Conservation (phyloP, 495 filamentous ascomycete species). For the Parathielavia appendiculata region DNA sequence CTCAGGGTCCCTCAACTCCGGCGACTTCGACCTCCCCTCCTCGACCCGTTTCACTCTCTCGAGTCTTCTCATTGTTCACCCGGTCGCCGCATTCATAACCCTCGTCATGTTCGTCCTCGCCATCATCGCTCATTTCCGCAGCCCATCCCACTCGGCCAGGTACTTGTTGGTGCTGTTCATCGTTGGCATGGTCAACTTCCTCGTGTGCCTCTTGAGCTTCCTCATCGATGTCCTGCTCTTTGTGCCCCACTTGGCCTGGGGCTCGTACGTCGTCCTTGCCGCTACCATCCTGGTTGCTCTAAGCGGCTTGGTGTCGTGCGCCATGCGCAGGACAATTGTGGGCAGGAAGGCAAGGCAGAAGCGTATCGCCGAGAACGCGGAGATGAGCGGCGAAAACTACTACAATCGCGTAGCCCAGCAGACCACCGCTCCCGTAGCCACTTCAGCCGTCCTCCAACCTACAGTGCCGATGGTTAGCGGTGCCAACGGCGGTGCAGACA, state of each 20-base stretch:
- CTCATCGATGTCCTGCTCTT: slow-evolving; percentile 94
- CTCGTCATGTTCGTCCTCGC: slow-evolving; percentile 79
- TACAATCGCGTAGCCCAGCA: slow-evolving; percentile 66
- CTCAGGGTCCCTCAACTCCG: slow-evolving; percentile 30
- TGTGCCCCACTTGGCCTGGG: slow-evolving; percentile 89
- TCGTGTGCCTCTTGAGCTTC: slow-evolving; percentile 83
- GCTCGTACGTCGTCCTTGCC: slow-evolving; percentile 88
- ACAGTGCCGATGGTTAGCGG: slow-evolving; percentile 53
- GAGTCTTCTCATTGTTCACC: slow-evolving; percentile 86
- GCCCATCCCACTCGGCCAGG: slow-evolving; percentile 85
- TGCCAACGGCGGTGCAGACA: slow-evolving; percentile 50
- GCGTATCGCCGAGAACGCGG: slow-evolving; percentile 85
- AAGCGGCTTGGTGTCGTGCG: slow-evolving; percentile 82
- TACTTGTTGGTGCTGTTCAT: slow-evolving; percentile 82
- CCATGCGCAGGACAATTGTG: slow-evolving; percentile 94
- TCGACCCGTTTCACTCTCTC: slow-evolving; percentile 78
- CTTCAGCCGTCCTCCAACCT: slow-evolving; percentile 44
- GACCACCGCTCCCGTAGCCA: slow-evolving; percentile 34
- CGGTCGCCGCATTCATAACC: slow-evolving; percentile 80
- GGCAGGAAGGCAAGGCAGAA: slow-evolving; percentile 86
- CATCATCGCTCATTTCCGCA: slow-evolving; percentile 77
- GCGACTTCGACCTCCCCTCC: slow-evolving; percentile 67
- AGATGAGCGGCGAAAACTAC: slow-evolving; percentile 92
- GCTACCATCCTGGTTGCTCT: slow-evolving; percentile 82
- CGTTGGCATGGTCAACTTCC: slow-evolving; percentile 74